Percentiles rank a stretch among this genome's conserved stretches.
These are phyloP conservation scores for Aethionema arabicum DNA, from an alignment of 345 rosid species.

Conservation along the genomic window DNA sequence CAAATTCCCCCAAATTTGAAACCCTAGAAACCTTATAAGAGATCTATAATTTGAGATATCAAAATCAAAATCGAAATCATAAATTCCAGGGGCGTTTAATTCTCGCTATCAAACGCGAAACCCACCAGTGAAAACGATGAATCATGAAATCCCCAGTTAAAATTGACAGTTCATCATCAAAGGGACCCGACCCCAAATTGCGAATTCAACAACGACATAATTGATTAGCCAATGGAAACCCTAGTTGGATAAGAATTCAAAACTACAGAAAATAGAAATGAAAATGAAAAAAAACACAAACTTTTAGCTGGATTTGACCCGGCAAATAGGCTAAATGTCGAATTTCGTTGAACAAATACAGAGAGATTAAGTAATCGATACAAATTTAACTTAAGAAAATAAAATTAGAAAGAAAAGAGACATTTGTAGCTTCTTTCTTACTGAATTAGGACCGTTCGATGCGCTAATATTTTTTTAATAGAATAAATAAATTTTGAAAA, in stretches of 20 bases:
- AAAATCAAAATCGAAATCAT: not conserved
- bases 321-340: not conserved
- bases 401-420: not conserved
- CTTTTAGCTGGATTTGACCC: conserved; percentile 20
- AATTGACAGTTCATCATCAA: conserved; percentile 16
- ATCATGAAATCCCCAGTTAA: conserved; percentile 1
- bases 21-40: not conserved
- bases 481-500: too few species aligned
- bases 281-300: not conserved
- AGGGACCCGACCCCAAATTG: not conserved
- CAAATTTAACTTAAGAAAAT: not conserved
- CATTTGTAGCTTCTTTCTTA: not conserved
- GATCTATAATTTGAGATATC: not conserved
- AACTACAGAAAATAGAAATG: not conserved
- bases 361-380: conserved; percentile 7
- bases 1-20: not conserved
- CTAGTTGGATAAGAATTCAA: conserved; percentile 7
- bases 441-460: too few species aligned
- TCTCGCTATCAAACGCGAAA: conserved; percentile 1
- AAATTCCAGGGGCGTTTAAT: not conserved
- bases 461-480: too few species aligned
- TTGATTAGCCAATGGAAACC: conserved; percentile 3
- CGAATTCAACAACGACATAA: not conserved
- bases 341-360: conserved; percentile 6
- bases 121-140: conserved; percentile 12